phyloP scores from a whole-genome alignment of 768 basidiomycete genomes.

The Kwoniella dejecticola region DNA sequence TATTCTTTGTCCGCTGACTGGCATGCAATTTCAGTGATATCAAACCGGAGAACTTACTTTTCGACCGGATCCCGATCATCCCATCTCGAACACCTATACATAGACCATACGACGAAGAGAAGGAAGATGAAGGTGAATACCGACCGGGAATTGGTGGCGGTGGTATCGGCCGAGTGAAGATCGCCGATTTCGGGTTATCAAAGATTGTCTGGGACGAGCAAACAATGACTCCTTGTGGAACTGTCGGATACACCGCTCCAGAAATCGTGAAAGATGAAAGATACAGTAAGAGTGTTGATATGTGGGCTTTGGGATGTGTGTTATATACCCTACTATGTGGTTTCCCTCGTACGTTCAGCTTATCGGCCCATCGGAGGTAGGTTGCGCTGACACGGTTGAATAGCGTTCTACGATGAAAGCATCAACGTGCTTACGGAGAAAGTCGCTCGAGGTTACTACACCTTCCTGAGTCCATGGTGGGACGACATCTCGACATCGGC shows the following conservation, averaged over 20 bases:
- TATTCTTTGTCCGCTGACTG: neutral
- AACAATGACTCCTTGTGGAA: constrained; percentile 99
- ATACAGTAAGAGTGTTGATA: constrained; percentile 74
- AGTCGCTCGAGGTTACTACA: constrained; percentile 95
- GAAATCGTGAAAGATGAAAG: constrained; percentile 98
- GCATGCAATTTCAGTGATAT: constrained; percentile 68
- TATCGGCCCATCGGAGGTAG: neutral
- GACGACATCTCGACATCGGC: constrained; percentile 85
- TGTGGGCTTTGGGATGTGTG: constrained; percentile 99
- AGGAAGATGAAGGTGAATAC: constrained; percentile 98
- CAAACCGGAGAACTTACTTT: constrained; percentile 96
- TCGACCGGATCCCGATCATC: constrained; percentile 85
- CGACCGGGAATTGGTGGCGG: constrained; percentile 89
- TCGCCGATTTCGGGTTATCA: constrained; percentile 95
- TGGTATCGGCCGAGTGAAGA: constrained; percentile 96
- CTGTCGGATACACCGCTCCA: constrained; percentile 97
- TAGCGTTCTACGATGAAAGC: constrained; percentile 98
- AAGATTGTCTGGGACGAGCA: constrained; percentile 99
- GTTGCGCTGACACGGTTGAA: neutral
- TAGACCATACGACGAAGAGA: constrained; percentile 95
- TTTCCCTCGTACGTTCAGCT: constrained; percentile 60
- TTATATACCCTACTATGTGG: constrained; percentile 96
- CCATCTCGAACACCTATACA: constrained; percentile 74
- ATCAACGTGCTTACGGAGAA: constrained; percentile 98
- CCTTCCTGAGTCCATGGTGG: constrained; percentile 99